These are phyloP conservation scores for Beauveria sp. DNA, from an alignment of 2,329 filamentous ascomycete species.

Conservation along the genomic window DNA sequence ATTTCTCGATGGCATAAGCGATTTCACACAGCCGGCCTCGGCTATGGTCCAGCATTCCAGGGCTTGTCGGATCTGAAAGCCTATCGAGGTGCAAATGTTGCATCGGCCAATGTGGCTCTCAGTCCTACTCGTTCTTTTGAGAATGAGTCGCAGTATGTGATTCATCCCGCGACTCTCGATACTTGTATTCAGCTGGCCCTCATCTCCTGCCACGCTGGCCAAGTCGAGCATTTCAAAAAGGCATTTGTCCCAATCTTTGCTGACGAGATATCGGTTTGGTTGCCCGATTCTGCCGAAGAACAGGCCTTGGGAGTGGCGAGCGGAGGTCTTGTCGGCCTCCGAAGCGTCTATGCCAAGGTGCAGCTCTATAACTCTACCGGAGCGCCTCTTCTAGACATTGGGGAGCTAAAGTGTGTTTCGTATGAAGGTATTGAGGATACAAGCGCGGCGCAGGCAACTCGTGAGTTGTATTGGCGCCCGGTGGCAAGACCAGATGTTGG, in stretches of 20 bases:
- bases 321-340: neutral
- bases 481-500: neutral
- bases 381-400: conserved; percentile 18
- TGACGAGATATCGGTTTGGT: neutral
- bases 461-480: neutral
- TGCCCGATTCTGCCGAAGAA: neutral
- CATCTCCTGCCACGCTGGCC: conserved; percentile 17
- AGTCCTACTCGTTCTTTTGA: conserved; percentile 14
- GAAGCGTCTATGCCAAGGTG: conserved; percentile 19
- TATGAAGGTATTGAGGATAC: conserved; percentile 16
- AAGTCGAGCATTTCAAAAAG: conserved; percentile 16
- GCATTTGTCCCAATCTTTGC: conserved; percentile 17
- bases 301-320: neutral
- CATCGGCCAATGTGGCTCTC: conserved; percentile 15
- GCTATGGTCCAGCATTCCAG: conserved; percentile 19
- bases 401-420: conserved; percentile 16
- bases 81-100: conserved; percentile 15
- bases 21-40: conserved; percentile 17
- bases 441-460: conserved; percentile 10
- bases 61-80: conserved; percentile 15
- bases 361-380: conserved; percentile 16
- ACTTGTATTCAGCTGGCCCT: conserved; percentile 20
- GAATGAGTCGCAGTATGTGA: conserved; percentile 10
- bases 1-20: conserved; percentile 16
- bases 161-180: conserved; percentile 16